phyloP scores from a whole-genome alignment of 2,329 filamentous ascomycete genomes.

The Arthrobotrys megalospora region DNA sequence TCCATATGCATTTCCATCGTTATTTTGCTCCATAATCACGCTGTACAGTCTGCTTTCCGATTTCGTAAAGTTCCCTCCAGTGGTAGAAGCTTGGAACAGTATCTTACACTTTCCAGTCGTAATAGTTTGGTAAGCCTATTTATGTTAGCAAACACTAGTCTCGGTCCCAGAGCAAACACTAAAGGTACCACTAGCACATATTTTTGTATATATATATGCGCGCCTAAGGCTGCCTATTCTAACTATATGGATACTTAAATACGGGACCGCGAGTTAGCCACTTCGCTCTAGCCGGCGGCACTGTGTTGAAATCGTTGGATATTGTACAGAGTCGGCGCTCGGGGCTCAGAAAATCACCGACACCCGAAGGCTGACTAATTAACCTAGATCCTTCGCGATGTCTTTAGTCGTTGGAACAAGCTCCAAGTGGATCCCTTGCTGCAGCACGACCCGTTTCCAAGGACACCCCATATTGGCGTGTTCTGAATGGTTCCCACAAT shows the following conservation, averaged over 20 bases:
- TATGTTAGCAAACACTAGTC: too few relatives aligned
- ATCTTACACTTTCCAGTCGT: too few relatives aligned
- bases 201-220: too few relatives aligned
- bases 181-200: too few relatives aligned
- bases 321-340: neutral
- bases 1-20: neutral
- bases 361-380: neutral
- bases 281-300: neutral
- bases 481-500: neutral
- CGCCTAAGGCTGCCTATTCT: too few relatives aligned
- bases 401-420: conserved; percentile 7
- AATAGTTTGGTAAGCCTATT: too few relatives aligned
- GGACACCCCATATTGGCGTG: neutral
- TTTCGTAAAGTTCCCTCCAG: too few relatives aligned
- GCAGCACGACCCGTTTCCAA: neutral
- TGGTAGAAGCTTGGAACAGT: too few relatives aligned
- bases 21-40: neutral
- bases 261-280: too few relatives aligned
- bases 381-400: conserved; percentile 3
- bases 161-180: too few relatives aligned
- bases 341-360: neutral
- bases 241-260: too few relatives aligned
- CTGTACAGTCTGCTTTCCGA: too few relatives aligned
- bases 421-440: conserved; percentile 7
- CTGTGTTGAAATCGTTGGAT: conserved; percentile 15